Evolutionary conservation across 1,284 basidiomycete genomes (phyloP).

Genomic region (Cerrena zonata): DNA sequence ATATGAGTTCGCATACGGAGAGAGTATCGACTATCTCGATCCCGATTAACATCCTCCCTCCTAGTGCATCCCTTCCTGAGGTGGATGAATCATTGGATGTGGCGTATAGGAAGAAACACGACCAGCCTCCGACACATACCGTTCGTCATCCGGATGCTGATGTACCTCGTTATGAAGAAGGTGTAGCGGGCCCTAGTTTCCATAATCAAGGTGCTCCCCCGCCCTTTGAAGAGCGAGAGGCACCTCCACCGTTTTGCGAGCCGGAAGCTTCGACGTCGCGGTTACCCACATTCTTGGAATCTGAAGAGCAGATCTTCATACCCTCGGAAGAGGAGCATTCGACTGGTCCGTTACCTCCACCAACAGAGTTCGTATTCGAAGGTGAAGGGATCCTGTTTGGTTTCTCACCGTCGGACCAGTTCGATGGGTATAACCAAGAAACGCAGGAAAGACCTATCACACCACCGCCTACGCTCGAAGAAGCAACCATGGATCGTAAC

Average conservation of each 20-base stretch:
- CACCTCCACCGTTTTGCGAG: conserved; percentile 66
- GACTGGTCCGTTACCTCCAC: conserved; percentile 28
- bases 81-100: conserved; percentile 62
- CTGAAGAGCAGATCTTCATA: conserved; percentile 64
- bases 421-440: conserved; percentile 65
- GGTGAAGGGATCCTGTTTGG: conserved; percentile 74
- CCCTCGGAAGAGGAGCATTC: conserved; percentile 39
- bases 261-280: conserved; percentile 55
- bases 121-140: conserved; percentile 66
- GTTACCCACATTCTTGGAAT: conserved; percentile 72
- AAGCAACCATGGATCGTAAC: conserved; percentile 61
- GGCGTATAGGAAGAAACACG: conserved; percentile 80
- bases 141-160: conserved; percentile 59
- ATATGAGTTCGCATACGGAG: conserved; percentile 60
- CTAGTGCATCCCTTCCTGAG: conserved; percentile 68
- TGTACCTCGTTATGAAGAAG: conserved; percentile 58
- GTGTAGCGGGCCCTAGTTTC: conserved; percentile 69
- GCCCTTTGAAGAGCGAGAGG: conserved; percentile 75
- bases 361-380: conserved; percentile 36
- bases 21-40: conserved; percentile 54
- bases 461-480: conserved; percentile 66
- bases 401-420: conserved; percentile 61
- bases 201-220: conserved; percentile 59
- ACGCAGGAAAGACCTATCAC: conserved; percentile 51
- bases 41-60: conserved; percentile 64